These are phyloP conservation scores for Paragyromitra xinjiangensis DNA, from an alignment of 495 filamentous ascomycete genomes.

Conservation along the genomic window DNA sequence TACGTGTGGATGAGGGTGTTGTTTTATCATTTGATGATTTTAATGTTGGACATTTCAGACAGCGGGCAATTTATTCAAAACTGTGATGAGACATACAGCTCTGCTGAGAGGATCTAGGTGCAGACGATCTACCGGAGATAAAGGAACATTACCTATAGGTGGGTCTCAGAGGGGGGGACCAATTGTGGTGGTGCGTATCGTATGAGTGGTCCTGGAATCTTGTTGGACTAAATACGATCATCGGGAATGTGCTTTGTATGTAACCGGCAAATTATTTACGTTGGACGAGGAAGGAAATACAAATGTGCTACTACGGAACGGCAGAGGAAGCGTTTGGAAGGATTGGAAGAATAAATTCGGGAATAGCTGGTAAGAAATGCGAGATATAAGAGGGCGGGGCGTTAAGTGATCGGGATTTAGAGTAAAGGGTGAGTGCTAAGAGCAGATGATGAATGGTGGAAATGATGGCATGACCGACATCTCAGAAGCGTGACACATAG, in stretches of 20 bases:
- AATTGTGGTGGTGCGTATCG: not conserved
- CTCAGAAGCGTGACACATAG: not conserved
- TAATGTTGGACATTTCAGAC: conserved; percentile 2
- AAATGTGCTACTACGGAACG: not conserved
- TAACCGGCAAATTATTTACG: not conserved
- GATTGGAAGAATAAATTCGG: too few relatives aligned
- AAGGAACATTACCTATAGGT: not conserved
- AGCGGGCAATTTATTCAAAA: conserved; percentile 25
- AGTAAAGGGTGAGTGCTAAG: not conserved
- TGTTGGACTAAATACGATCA: not conserved
- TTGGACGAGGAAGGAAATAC: not conserved
- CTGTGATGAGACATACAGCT: conserved; percentile 12
- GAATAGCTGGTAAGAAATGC: not conserved
- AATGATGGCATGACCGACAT: not conserved
- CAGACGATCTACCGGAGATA: not conserved
- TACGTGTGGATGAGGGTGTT: not conserved
- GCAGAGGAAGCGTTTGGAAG: too few relatives aligned
- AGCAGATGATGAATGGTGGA: not conserved
- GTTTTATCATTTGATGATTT: not conserved
- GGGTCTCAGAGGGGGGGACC: not conserved
- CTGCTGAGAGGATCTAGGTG: not conserved
- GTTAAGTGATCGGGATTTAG: not conserved
- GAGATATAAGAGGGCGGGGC: not conserved
- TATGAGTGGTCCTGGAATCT: not conserved
- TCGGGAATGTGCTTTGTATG: not conserved